Percentiles rank a stretch among this genome's conserved stretches.
Conservation (phyloP, 305 asterid species). For the Solanum hybrid region DNA sequence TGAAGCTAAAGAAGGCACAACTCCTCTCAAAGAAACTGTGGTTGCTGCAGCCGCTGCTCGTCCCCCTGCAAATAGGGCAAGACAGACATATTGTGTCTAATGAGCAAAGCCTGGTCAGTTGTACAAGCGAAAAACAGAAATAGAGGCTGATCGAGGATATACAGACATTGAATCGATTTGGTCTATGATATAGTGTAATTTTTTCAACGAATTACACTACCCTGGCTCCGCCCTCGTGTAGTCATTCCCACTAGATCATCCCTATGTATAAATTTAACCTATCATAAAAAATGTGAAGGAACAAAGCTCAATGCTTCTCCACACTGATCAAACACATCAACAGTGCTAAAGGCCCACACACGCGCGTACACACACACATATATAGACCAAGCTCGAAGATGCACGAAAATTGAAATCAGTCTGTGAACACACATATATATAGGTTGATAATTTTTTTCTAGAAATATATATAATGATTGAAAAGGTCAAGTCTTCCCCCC, state of each 20-base stretch:
- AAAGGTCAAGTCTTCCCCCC: background rate
- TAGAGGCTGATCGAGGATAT: background rate
- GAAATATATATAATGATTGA: background rate
- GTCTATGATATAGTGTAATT: background rate
- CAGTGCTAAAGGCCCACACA: background rate
- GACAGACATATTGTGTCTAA: background rate
- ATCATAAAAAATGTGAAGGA: background rate
- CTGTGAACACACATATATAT: background rate
- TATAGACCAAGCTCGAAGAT: background rate
- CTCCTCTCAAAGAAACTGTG: constrained; percentile 58
- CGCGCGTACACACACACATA: background rate
- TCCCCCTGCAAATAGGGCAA: constrained; percentile 35
- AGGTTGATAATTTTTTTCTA: background rate
- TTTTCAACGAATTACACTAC: background rate
- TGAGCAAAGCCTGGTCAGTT: background rate
- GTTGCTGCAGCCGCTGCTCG: constrained; percentile 69
- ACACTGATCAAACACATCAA: background rate
- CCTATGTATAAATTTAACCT: background rate
- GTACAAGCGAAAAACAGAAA: background rate
- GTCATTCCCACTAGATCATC: background rate
- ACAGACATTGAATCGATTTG: background rate
- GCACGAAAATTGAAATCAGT: background rate
- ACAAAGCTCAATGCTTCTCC: background rate
- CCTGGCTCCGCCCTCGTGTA: background rate
- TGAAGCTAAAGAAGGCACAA: constrained; percentile 46